Conservation (phyloP, 345 rosid species). For the Sonneratia alba region DNA sequence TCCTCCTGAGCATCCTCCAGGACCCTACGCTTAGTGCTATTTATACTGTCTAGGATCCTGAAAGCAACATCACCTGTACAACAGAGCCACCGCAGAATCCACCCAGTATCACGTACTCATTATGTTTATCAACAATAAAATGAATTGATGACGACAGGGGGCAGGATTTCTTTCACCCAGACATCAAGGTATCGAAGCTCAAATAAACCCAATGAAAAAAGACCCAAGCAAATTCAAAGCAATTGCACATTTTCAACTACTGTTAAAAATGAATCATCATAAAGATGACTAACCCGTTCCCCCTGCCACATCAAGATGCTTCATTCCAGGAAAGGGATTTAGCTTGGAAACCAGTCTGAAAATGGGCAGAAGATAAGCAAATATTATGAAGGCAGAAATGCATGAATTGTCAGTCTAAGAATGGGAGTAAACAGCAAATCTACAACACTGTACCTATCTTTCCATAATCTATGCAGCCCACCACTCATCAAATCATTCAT, state of each 20-base stretch:
- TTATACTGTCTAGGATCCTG: slow-evolving; percentile 57
- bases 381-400: neutral
- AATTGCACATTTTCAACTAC: neutral
- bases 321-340: slow-evolving; percentile 90
- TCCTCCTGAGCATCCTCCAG: slow-evolving; percentile 44
- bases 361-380: slow-evolving; percentile 4
- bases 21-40: slow-evolving; percentile 50
- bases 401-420: neutral
- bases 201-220: neutral
- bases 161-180: neutral
- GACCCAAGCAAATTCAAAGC: neutral
- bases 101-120: neutral
- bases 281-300: slow-evolving; percentile 53
- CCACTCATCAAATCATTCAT: slow-evolving; percentile 98
- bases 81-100: neutral
- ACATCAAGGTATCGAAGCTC: neutral
- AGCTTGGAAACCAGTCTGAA: slow-evolving; percentile 73
- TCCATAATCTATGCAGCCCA: slow-evolving; percentile 90
- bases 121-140: neutral
- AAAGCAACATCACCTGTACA: slow-evolving; percentile 87
- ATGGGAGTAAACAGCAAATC: neutral
- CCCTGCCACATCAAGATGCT: slow-evolving; percentile 97
- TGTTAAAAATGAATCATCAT: neutral
- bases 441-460: slow-evolving; percentile 55
- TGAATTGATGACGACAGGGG: neutral